Base-by-base conservation (phyloP, 768 basidiomycete genomes). In the Tulasnella sp. region DNA sequence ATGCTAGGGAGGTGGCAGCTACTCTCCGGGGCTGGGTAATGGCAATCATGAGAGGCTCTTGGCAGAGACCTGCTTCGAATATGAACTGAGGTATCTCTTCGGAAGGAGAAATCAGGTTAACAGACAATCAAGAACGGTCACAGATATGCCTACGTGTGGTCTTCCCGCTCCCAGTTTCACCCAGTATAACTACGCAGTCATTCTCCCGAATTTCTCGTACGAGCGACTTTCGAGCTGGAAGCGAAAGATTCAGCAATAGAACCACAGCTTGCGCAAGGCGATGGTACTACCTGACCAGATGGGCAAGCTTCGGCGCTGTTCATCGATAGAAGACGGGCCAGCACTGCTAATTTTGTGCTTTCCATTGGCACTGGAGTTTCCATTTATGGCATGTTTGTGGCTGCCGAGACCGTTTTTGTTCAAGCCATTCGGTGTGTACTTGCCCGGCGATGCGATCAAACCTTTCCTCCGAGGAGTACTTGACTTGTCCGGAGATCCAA, bases 81-180 rank as follows among this genome's bases (percentile, higher is more conserved):
- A 98, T 83, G 78, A 96, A 98, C 78, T 99, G 97, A 0, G 97
- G 97, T 64, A 98, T 88, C 84, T 99, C 96, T 99, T 64, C 37
- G 64, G 52, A 73, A 29, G 73, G 42, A 37, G 44, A 34, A 16
- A 34, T 42, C 52, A 39, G 32, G 47, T 42, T 37, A 64, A 35
- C 26, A 29, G 52, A 32, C 65, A 64, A 69, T 39, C 32, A 66
- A 1, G 3, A 22, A 14, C 65, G 1, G 22, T 35, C 11, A 12
- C 17, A 16, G 52, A 62, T 67, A 69, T 47, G 88, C 94, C 77
- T 80, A 96, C 96, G 96, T 65, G 97, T 99, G 0, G 96, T 96
- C 82, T 99, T 99, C 75, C 97, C 97, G 22, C 95, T 97, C 14
- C 97, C 97, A 0, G 97, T 98, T 81, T 99, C 97, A 42, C 95